Conservation (phyloP, 192 early-diverging fungal species). For the Coemansia asiatica region DNA sequence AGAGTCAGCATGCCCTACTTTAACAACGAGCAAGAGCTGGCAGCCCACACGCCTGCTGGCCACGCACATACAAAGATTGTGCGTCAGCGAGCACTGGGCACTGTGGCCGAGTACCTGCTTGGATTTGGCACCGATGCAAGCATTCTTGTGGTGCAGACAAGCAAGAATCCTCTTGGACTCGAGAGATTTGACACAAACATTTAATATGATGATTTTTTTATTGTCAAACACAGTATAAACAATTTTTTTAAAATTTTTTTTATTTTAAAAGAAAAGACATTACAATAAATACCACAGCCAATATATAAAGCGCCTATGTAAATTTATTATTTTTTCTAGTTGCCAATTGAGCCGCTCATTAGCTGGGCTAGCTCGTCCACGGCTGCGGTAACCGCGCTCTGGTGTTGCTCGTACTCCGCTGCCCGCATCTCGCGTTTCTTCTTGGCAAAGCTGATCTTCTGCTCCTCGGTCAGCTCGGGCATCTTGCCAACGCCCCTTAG, state of each 20-base stretch:
- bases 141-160: conserved; percentile 52
- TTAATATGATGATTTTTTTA: conserved; percentile 6
- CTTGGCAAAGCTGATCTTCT: conserved; percentile 21
- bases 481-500: conserved; percentile 20
- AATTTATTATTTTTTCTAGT: neutral
- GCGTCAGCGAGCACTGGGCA: conserved; percentile 42
- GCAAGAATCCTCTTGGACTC: conserved; percentile 12
- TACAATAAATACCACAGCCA: neutral
- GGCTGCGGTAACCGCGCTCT: conserved; percentile 20
- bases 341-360: conserved; percentile 24
- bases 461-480: conserved; percentile 15
- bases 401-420: conserved; percentile 33
- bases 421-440: conserved; percentile 33
- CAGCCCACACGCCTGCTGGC: conserved; percentile 13
- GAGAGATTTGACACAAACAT: neutral
- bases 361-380: conserved; percentile 47
- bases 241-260: no score
- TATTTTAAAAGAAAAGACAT: no score
- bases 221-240: no score
- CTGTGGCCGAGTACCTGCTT: conserved; percentile 41
- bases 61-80: conserved; percentile 30
- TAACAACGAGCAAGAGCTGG: conserved; percentile 29
- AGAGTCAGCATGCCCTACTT: conserved; percentile 28
- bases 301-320: neutral
- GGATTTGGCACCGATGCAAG: conserved; percentile 51